Evolutionary conservation across 2,329 filamentous ascomycete genomes (phyloP).

Genomic region (Ilyonectria mors-panacis): DNA sequence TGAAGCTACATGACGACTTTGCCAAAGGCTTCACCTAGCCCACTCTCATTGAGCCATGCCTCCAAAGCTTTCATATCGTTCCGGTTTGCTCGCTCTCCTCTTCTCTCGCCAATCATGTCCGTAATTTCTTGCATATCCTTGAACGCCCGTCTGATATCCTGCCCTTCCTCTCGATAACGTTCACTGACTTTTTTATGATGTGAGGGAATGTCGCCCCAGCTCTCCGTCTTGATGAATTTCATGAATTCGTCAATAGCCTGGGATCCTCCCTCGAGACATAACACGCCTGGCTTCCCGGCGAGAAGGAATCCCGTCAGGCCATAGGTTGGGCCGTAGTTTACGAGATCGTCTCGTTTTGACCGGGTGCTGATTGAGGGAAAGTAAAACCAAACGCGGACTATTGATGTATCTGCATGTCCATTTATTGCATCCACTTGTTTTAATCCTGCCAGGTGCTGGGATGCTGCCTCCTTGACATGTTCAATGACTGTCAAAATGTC

Average conservation of each 20-base stretch:
- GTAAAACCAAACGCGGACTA: constrained; percentile 74
- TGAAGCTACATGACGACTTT: constrained; percentile 44
- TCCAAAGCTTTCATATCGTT: constrained; percentile 69
- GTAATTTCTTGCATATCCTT: constrained; percentile 72
- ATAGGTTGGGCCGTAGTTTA: constrained; percentile 67
- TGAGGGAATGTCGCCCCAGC: constrained; percentile 73
- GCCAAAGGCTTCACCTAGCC: constrained; percentile 44
- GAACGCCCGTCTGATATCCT: constrained; percentile 59
- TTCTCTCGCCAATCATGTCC: constrained; percentile 61
- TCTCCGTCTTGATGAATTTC: constrained; percentile 75
- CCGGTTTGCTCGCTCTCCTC: constrained; percentile 65
- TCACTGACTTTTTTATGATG: constrained; percentile 76
- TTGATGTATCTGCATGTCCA: constrained; percentile 34
- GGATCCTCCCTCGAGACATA: constrained; percentile 67
- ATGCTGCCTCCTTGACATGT: constrained; percentile 56
- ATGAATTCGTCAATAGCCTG: constrained; percentile 69
- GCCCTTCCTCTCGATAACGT: constrained; percentile 59
- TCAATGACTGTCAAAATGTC: constrained; percentile 64
- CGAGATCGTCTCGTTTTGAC: constrained; percentile 70
- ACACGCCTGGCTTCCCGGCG: constrained; percentile 71
- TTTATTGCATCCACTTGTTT: constrained; percentile 12
- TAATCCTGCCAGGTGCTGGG: constrained; percentile 47
- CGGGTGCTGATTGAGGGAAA: constrained; percentile 74
- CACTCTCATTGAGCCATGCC: constrained; percentile 60
- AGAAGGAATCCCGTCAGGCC: constrained; percentile 71